Percentiles rank a stretch among this genome's conserved stretches.
phyloP scores from a whole-genome alignment of 2,329 filamentous ascomycete species.

The Trichoderma hamatum region DNA sequence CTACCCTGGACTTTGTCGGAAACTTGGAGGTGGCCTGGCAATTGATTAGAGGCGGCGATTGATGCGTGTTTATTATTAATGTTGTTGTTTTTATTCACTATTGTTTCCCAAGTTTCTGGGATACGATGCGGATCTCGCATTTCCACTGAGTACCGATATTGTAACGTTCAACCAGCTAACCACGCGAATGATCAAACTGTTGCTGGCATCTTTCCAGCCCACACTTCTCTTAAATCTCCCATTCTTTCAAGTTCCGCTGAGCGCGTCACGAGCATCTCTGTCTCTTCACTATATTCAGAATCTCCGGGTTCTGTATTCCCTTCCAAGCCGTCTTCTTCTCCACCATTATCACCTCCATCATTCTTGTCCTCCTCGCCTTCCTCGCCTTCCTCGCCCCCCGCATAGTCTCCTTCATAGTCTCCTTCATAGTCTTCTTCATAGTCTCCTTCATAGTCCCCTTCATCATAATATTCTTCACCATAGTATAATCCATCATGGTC shows the following conservation, averaged over 20 bases:
- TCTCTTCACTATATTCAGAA: neutral
- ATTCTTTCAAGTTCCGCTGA: neutral
- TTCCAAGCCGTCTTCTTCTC: neutral
- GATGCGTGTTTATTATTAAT: neutral
- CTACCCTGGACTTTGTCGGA: slow-evolving; percentile 4
- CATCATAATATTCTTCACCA: neutral
- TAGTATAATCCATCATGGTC: neutral
- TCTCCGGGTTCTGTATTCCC: neutral
- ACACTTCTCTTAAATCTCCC: neutral
- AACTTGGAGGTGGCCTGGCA: neutral
- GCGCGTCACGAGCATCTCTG: too few relatives aligned
- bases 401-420: neutral
- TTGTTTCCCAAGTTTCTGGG: neutral
- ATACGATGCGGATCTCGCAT: neutral
- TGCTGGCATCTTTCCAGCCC: neutral
- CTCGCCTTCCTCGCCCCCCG: neutral
- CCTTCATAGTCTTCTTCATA: neutral
- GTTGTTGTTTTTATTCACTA: neutral
- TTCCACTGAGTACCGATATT: neutral
- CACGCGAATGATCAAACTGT: neutral
- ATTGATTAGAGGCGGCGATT: neutral
- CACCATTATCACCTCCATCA: neutral
- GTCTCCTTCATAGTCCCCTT: neutral
- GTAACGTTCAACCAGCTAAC: neutral
- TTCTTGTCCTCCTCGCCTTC: neutral